Evolutionary conservation across 2,329 filamentous ascomycete genomes (phyloP).

Genomic region (Colletotrichum sidae): DNA sequence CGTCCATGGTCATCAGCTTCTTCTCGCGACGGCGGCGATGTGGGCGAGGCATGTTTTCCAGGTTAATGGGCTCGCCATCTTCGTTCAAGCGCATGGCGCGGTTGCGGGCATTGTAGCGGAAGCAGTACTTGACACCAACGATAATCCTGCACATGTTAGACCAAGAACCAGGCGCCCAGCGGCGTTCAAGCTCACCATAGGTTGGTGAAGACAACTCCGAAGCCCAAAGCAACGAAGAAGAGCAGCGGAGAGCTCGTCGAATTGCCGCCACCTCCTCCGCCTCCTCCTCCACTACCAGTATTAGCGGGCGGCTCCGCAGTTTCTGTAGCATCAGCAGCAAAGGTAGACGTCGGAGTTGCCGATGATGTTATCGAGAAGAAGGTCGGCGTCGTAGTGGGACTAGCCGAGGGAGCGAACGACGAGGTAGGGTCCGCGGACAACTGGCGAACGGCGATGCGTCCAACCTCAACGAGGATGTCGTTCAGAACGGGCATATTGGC

Average conservation of each 20-base stretch:
- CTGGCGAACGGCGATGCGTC: constrained; percentile 49
- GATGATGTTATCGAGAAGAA: constrained; percentile 14
- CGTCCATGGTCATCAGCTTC: constrained; percentile 99
- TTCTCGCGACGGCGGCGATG: constrained; percentile 93
- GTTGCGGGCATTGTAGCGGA: constrained; percentile 96
- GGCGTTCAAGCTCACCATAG: constrained; percentile 78
- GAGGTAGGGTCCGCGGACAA: constrained; percentile 32
- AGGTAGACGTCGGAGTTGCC: neutral
- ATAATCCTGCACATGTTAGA: constrained; percentile 81
- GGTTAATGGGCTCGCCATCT: constrained; percentile 88
- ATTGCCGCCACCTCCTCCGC: constrained; percentile 37
- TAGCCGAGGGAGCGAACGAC: constrained; percentile 39
- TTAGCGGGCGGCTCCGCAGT: constrained; percentile 23
- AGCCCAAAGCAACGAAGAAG: constrained; percentile 96
- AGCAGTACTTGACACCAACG: constrained; percentile 99
- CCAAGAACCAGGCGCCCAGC: neutral
- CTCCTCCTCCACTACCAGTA: constrained; percentile 9
- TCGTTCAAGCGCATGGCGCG: constrained; percentile 81
- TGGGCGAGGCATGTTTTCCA: constrained; percentile 85
- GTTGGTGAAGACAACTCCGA: constrained; percentile 98
- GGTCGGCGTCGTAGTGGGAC: constrained; percentile 38
- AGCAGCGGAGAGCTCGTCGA: constrained; percentile 58
- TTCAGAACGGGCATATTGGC: constrained; percentile 51
- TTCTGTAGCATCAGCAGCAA: constrained; percentile 14
- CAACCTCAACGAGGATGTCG: constrained; percentile 50